Base-by-base conservation (phyloP, 1,284 basidiomycete genomes). In the Apiotrichum sp. region DNA sequence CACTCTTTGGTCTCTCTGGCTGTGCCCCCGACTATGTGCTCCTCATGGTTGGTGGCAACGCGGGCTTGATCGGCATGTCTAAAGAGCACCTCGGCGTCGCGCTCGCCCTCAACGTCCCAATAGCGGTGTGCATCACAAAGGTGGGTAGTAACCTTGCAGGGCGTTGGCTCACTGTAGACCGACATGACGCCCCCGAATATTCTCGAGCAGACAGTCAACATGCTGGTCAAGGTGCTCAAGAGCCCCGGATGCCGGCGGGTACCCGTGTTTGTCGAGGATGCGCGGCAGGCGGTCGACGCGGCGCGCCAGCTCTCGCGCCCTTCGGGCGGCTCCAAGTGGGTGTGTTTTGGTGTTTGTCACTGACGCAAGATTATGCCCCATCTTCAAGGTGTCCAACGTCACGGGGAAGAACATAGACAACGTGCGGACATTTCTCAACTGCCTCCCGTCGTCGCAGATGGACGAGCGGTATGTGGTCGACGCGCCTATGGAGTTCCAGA, bases 141-240 rank as follows among this genome's bases (percentile, higher is more conserved):
- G 89, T 88, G 56, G 56, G 70, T 57, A 38, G 9, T 44, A 16
- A 33, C 8, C 33, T 13, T 58, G 13, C n/a, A n/a, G 48, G 8
- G 3, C 6, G 13, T 9, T 38, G 34, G 43, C 61, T 62, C 9
- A 62, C 55, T 38, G 2, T 13, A 89, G 89, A 89, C 95, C 68
- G 96, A 98, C 74, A 98, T 97, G 95, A 97, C 93, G 0, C 95
- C 95, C 1, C 82, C 86, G 13, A 90, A 96, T 62, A 86, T 96
- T 38, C 82, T 93, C 47, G 85, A 85, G 41, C 87, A 95, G 71
- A 98, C 95, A 0, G 80, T 92, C 56, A 90, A 89, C 70, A 93
- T 98, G 78, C 86, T 98, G 1, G 83, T 84, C 34, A 98, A 97
- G 79, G 92, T 98, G 38, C 78, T 98, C 57, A 88, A 85, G 72